phyloP scores from a whole-genome alignment of 1,284 basidiomycete species.

The Phlebopus sp. region DNA sequence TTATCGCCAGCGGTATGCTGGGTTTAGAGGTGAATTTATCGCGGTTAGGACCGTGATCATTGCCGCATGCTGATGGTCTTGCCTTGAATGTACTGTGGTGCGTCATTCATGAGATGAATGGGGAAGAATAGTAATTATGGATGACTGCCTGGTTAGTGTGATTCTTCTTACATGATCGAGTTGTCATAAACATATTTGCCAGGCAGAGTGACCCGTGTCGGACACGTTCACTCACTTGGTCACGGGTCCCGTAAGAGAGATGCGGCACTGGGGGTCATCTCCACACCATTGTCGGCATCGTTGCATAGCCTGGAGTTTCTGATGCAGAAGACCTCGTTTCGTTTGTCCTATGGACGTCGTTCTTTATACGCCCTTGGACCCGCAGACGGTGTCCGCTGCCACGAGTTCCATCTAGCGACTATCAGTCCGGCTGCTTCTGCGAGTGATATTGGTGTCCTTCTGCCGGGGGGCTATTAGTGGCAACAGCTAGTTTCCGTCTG shows the following conservation, averaged over 20 bases:
- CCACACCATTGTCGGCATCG: no score
- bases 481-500: constrained; percentile 5
- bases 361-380: not conserved
- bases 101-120: not conserved
- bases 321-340: not conserved
- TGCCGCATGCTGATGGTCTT: not conserved
- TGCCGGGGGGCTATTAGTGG: constrained; percentile 9
- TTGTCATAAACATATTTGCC: no score
- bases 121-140: not conserved
- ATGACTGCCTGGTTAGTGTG: not conserved
- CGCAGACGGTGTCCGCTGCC: not conserved
- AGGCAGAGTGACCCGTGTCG: no score
- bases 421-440: constrained; percentile 20
- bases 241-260: no score
- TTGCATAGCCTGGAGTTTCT: no score
- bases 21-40: not conserved
- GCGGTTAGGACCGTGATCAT: not conserved
- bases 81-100: not conserved
- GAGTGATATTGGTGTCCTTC: constrained; percentile 9
- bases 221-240: no score
- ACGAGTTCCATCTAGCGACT: constrained; percentile 1
- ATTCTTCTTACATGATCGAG: no score
- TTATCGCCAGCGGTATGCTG: not conserved
- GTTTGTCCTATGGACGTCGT: no score
- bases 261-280: no score